A percentile compares a stretch with the other conserved stretches of the same genome.
Evolutionary conservation across 768 basidiomycete genomes (phyloP).

Genomic region (Psilocybe cyanescens): DNA sequence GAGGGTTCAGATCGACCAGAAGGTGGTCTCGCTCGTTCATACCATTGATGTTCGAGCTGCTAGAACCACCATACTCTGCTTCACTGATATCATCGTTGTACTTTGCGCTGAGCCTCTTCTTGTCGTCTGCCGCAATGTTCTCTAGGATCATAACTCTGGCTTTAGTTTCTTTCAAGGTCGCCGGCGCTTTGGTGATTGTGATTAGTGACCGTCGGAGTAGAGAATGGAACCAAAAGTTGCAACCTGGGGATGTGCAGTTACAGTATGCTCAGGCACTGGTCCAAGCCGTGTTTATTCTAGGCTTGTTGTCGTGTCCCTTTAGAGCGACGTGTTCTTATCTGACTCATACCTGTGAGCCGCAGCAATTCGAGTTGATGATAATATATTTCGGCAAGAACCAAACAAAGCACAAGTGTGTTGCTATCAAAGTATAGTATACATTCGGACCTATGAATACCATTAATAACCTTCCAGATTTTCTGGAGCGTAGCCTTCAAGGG

Average conservation of each 20-base stretch:
- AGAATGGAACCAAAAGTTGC: background rate
- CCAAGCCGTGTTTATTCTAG: background rate
- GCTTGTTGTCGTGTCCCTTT: background rate
- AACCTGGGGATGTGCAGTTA: background rate
- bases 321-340: background rate
- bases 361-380: background rate
- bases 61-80: background rate
- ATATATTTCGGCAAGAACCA: background rate
- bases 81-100: background rate
- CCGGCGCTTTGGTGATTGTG: too few relatives aligned
- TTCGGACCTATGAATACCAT: background rate
- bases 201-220: background rate
- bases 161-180: background rate
- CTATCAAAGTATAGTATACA: background rate
- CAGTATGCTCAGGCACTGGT: background rate
- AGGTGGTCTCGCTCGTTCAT: slow-evolving; percentile 11
- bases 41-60: background rate
- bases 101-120: slow-evolving; percentile 1
- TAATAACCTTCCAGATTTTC: background rate
- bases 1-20: slow-evolving; percentile 12
- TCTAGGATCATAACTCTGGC: background rate
- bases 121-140: slow-evolving; percentile 9
- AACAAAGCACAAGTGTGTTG: background rate
- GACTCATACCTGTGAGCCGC: background rate
- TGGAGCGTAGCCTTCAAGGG: slow-evolving; percentile 7